Base-by-base conservation (phyloP, 257 asterid genomes). In the Solanum sparsipilum region DNA sequence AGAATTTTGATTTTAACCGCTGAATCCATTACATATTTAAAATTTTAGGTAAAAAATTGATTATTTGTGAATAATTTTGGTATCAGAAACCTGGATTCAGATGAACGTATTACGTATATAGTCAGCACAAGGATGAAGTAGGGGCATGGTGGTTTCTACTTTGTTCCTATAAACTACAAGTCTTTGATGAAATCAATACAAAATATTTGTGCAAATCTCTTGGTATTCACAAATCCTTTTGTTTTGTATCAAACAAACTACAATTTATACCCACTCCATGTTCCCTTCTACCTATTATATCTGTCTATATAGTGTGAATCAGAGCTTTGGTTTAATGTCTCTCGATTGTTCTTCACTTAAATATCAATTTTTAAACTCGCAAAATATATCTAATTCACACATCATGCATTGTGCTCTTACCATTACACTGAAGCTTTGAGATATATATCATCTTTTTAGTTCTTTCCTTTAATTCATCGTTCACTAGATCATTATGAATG, bases 111-210 rank as follows among this genome's bases (percentile, higher is more conserved):
- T 72, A 72, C 9, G 1, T 72, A 18, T 72, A 38, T 9, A 31
- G 76, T 8, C 13, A 27, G 68, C 35, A 9, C 70, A 83, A 27
- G 21, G 60, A 76, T 74, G 84, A 36, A 70, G 29, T 38, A 15
- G 72, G 68, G 60, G 29, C 36, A 39, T 36, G 36, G 83, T 32
- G 84, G 86, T 27, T 87, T 88, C 39, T 25, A 58, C 34, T 67
- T 67, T 67, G 34, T 67, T 67, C 83, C 88, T 71, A 83, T 84
- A 78, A 86, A 87, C 88, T 82, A 89, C 18, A 88, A 86, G 88
- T 85, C 52, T 72, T 38, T 73, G 78, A 36, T 52, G 73, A 75
- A 12, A 76, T 73, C 48, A 21, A 9, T 25, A 81, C 86, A 88
- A 73, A 84, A 3, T 12, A 82, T 60, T 39, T 16, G 83, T 74